Evolutionary conservation across 2,329 filamentous ascomycete species (phyloP).

Genomic region (Botrytis byssoidea): DNA sequence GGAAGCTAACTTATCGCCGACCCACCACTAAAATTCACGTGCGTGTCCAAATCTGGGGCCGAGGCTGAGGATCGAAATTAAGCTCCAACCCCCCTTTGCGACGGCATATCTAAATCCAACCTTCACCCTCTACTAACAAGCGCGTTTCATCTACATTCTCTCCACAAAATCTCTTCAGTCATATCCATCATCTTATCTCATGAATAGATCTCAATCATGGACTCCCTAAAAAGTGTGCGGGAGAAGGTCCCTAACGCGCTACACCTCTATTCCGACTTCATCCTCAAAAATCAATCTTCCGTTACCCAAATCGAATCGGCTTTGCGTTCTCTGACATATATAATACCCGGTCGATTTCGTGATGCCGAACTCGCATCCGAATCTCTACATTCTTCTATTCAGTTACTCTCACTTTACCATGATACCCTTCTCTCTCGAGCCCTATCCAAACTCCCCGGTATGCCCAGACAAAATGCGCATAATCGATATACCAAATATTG

Average conservation of each 20-base stretch:
- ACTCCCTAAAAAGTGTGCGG: slow-evolving; percentile 24
- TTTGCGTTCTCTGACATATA: slow-evolving; percentile 88
- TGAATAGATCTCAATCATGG: slow-evolving; percentile 18
- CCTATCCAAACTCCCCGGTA: slow-evolving; percentile 55
- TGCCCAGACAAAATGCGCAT: slow-evolving; percentile 52
- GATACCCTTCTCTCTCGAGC: slow-evolving; percentile 76
- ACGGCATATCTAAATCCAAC: slow-evolving; percentile 3
- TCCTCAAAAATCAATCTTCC: slow-evolving; percentile 89
- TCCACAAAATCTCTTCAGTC: neutral
- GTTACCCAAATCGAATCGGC: slow-evolving; percentile 95
- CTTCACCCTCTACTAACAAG: slow-evolving; percentile 3
- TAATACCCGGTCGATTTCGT: slow-evolving; percentile 86
- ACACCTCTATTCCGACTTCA: slow-evolving; percentile 79
- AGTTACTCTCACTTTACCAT: slow-evolving; percentile 89
- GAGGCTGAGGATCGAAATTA: slow-evolving; percentile 19
- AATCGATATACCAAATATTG: slow-evolving; percentile 67
- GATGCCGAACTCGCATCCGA: slow-evolving; percentile 96
- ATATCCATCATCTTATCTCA: neutral
- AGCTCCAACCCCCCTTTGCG: slow-evolving; percentile 12
- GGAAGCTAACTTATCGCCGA: slow-evolving; percentile 16
- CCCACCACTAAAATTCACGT: slow-evolving; percentile 15
- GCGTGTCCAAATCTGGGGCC: slow-evolving; percentile 16
- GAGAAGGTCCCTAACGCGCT: slow-evolving; percentile 46
- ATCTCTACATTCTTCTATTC: slow-evolving; percentile 82
- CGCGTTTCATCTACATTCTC: neutral